Evolutionary conservation across 306 rosid species (phyloP).

Genomic region (Boehmeria nivea): DNA sequence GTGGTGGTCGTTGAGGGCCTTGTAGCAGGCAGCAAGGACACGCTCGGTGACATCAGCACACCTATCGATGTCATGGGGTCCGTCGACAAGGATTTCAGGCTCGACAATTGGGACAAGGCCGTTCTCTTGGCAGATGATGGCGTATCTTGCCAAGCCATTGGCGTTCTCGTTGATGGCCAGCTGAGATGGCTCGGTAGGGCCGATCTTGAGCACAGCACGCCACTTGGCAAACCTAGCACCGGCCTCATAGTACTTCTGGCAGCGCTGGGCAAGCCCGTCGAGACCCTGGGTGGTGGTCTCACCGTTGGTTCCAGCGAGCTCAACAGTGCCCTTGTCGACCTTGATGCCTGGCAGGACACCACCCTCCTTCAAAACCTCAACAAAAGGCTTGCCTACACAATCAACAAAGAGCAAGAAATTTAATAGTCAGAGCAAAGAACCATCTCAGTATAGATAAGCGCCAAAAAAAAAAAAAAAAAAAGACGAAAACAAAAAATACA

Average conservation of each 20-base stretch:
- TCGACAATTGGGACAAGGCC: conserved; percentile 78
- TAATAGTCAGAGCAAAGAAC: no score
- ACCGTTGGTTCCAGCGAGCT: conserved; percentile 56
- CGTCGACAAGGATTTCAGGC: conserved; percentile 80
- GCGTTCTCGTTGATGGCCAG: conserved; percentile 65
- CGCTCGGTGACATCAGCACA: conserved; percentile 70
- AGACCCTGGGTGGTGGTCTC: conserved; percentile 84
- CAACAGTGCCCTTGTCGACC: conserved; percentile 74
- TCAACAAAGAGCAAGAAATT: not conserved
- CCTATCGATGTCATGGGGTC: conserved; percentile 53
- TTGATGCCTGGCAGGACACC: conserved; percentile 73
- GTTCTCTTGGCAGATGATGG: conserved; percentile 69
- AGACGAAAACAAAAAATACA: no score
- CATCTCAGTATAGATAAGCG: not conserved
- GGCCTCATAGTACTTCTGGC: conserved; percentile 68
- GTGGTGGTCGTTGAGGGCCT: conserved; percentile 70
- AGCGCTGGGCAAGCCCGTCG: conserved; percentile 60
- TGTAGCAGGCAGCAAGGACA: conserved; percentile 85
- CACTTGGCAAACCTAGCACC: conserved; percentile 83
- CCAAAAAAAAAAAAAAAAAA: not conserved
- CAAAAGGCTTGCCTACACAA: conserved; percentile 61
- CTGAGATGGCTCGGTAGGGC: conserved; percentile 67
- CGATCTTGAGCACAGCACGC: conserved; percentile 81
- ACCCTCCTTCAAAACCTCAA: conserved; percentile 55
- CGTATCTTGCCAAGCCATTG: conserved; percentile 71